Conservation (phyloP, 2,329 filamentous ascomycete genomes). For the Tympanopsis confertula region DNA sequence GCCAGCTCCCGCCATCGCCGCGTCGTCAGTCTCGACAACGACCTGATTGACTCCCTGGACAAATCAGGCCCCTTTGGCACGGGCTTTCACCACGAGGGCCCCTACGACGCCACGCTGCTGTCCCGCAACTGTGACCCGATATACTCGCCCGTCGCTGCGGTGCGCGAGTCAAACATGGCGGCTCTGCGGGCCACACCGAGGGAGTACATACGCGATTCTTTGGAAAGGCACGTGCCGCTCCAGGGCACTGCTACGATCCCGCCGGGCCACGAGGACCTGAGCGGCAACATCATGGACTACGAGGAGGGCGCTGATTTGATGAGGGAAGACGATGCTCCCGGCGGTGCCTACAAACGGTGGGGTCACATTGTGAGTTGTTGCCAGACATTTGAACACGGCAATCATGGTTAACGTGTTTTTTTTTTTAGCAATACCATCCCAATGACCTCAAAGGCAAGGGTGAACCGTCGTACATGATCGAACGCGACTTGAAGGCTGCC, state of each 20-base stretch:
- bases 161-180: slow-evolving; percentile 6
- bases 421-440: slow-evolving; percentile 52
- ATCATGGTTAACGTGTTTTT: neutral
- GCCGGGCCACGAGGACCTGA: slow-evolving; percentile 4
- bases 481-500: slow-evolving; percentile 53
- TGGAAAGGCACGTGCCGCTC: slow-evolving; percentile 7
- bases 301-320: slow-evolving; percentile 3
- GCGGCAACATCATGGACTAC: slow-evolving; percentile 5
- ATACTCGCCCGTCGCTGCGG: slow-evolving; percentile 6
- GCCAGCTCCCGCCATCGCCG: slow-evolving; percentile 56
- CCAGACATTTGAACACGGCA: neutral
- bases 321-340: slow-evolving; percentile 36
- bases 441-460: slow-evolving; percentile 76
- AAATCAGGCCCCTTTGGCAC: slow-evolving; percentile 41
- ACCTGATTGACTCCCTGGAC: slow-evolving; percentile 74
- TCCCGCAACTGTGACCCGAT: slow-evolving; percentile 6
- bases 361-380: slow-evolving; percentile 55
- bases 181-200: slow-evolving; percentile 6
- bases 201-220: slow-evolving; percentile 6
- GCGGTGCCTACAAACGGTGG: slow-evolving; percentile 70
- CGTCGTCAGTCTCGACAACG: slow-evolving; percentile 54
- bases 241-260: slow-evolving; percentile 7
- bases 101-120: slow-evolving; percentile 6
- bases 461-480: slow-evolving; percentile 62
- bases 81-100: slow-evolving; percentile 34